Percentiles rank a stretch among this genome's conserved stretches.
Evolutionary conservation across 2,329 filamentous ascomycete genomes (phyloP).

Genomic region (Talaromyces sp.): DNA sequence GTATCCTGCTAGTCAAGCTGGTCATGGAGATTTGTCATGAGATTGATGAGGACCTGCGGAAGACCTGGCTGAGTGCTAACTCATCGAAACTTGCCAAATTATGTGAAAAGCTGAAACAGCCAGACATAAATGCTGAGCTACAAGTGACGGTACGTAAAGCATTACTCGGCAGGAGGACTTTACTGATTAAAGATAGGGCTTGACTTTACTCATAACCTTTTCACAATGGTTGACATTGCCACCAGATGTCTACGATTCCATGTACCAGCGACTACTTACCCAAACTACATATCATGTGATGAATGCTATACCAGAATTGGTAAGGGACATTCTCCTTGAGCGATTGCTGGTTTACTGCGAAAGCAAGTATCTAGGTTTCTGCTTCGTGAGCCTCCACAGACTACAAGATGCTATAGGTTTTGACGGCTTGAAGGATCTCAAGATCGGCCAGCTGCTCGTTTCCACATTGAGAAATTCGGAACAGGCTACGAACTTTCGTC

Average conservation of each 20-base stretch:
- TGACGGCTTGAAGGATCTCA: conserved; percentile 20
- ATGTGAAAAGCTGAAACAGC: conserved; percentile 34
- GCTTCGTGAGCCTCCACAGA: too few relatives aligned
- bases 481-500: not conserved
- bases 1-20: conserved; percentile 35
- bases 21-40: conserved; percentile 35
- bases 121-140: conserved; percentile 28
- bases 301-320: conserved; percentile 23
- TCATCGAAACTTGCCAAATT: conserved; percentile 35
- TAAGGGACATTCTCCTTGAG: conserved; percentile 31
- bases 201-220: conserved; percentile 31
- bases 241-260: conserved; percentile 25
- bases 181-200: conserved; percentile 25
- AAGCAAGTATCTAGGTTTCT: conserved; percentile 20
- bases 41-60: conserved; percentile 32
- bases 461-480: conserved; percentile 21
- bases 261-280: conserved; percentile 27
- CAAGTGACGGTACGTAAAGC: conserved; percentile 33
- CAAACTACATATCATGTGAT: conserved; percentile 23
- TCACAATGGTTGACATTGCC: conserved; percentile 25
- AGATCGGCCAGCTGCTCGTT: conserved; percentile 26
- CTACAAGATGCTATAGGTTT: not conserved
- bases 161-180: not conserved
- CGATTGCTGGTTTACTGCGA: conserved; percentile 33
- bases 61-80: conserved; percentile 34